Percentiles rank a stretch among this genome's conserved stretches.
Evolutionary conservation across 768 basidiomycete genomes (phyloP).

Genomic region (Serpula lacrymans): DNA sequence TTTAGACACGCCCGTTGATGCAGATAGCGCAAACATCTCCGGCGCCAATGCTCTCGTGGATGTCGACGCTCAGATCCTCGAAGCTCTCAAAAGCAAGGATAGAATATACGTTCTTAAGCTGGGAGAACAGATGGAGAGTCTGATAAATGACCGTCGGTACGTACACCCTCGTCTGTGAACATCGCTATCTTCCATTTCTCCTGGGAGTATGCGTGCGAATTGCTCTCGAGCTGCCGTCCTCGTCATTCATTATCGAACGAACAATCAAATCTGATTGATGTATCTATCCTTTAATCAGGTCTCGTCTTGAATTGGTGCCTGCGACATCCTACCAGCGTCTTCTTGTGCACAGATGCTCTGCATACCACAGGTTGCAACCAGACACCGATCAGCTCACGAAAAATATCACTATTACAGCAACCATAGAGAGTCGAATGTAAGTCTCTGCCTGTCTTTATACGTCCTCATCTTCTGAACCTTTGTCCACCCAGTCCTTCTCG

Average conservation of each 20-base stretch:
- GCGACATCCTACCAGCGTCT: conserved; percentile 80
- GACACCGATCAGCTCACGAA: conserved; percentile 68
- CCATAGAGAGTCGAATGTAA: conserved; percentile 73
- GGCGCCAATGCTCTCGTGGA: conserved; percentile 34
- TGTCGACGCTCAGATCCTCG: conserved; percentile 76
- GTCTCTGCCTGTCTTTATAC: conserved; percentile 22
- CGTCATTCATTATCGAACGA: conserved; percentile 1
- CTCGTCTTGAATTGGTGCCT: conserved; percentile 63
- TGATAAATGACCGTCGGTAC: conserved; percentile 73
- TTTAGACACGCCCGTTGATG: conserved; percentile 25
- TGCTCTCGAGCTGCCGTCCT: neutral
- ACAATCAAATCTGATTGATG: conserved; percentile 5
- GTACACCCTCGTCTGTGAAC: conserved; percentile 24
- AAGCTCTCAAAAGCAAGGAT: conserved; percentile 86
- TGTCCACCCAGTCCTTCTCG: conserved; percentile 54
- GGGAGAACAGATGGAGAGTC: conserved; percentile 80
- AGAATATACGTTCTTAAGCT: conserved; percentile 84
- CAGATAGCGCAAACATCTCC: conserved; percentile 21
- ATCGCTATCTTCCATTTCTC: conserved; percentile 8
- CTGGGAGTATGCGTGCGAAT: conserved; percentile 3
- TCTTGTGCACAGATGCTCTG: conserved; percentile 81
- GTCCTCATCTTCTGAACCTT: conserved; percentile 13
- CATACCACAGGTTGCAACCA: conserved; percentile 72
- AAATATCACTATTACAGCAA: conserved; percentile 52
- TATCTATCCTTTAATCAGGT: conserved; percentile 37